phyloP scores from a whole-genome alignment of 352 stramenopile species.

The Phytophthora sp. region DNA sequence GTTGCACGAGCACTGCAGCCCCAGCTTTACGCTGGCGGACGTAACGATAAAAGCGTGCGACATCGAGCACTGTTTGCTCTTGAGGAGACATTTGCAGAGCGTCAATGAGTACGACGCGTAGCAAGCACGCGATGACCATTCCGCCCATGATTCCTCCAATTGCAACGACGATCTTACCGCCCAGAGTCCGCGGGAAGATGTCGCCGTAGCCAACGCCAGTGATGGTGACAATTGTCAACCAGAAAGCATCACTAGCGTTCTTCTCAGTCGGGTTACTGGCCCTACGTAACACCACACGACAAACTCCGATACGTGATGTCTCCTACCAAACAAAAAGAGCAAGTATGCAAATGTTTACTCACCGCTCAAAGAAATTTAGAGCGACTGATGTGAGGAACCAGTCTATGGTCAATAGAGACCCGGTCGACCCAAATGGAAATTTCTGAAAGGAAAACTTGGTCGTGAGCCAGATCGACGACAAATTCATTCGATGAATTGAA shows the following conservation, averaged over 20 bases:
- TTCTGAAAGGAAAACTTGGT: constrained; percentile 67
- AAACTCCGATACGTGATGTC: no score
- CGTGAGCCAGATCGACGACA: constrained; percentile 67
- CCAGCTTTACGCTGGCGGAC: constrained; percentile 47
- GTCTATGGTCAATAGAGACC: constrained; percentile 47
- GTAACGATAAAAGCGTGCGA: constrained; percentile 64
- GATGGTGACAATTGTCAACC: constrained; percentile 75
- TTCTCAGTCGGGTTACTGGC: constrained; percentile 50
- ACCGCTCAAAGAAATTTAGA: constrained; percentile 69
- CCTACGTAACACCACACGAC: constrained; percentile 16
- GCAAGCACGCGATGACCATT: constrained; percentile 62
- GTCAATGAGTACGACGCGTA: constrained; percentile 69
- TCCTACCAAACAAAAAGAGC: no score
- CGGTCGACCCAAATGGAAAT: constrained; percentile 48
- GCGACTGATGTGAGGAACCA: constrained; percentile 62
- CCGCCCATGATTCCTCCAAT: constrained; percentile 64
- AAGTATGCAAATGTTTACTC: no score
- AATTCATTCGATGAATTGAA: constrained; percentile 60
- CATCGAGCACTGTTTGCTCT: constrained; percentile 65
- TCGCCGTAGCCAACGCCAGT: constrained; percentile 70
- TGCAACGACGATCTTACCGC: constrained; percentile 62
- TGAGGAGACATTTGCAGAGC: constrained; percentile 57
- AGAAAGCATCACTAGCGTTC: constrained; percentile 55
- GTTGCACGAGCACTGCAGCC: constrained; percentile 56
- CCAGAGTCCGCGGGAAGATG: constrained; percentile 51